phyloP scores from a whole-genome alignment of 768 basidiomycete genomes.

The Cyclocybe aegerita region DNA sequence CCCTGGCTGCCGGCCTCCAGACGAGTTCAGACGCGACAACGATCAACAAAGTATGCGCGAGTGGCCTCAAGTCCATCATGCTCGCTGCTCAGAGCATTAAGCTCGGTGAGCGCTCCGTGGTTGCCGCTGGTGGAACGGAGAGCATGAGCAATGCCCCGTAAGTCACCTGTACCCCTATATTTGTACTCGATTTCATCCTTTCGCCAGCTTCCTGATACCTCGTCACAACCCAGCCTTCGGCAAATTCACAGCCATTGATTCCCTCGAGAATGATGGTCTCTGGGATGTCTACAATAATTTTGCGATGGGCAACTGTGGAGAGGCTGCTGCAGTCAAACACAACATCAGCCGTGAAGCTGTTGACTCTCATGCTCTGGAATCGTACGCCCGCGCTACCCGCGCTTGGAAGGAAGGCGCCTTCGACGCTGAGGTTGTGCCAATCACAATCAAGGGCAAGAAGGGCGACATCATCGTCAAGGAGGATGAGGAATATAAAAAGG shows the following conservation, averaged over 20 bases:
- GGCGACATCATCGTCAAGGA: constrained; percentile 86
- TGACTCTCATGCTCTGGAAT: constrained; percentile 91
- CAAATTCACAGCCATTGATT: constrained; percentile 84
- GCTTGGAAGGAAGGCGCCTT: constrained; percentile 90
- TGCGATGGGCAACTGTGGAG: constrained; percentile 98
- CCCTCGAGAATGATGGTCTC: constrained; percentile 89
- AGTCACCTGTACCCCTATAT: constrained; percentile 32
- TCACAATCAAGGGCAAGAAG: constrained; percentile 92
- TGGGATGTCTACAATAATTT: constrained; percentile 98
- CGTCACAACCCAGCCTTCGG: constrained; percentile 85
- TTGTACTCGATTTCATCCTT: not conserved
- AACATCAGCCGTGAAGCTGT: constrained; percentile 83
- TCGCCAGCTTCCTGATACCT: constrained; percentile 71
- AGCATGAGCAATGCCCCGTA: constrained; percentile 99
- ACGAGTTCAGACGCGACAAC: constrained; percentile 93
- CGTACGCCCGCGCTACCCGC: constrained; percentile 89
- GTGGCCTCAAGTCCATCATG: constrained; percentile 94
- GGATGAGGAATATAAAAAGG: constrained; percentile 98
- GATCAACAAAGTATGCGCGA: constrained; percentile 99
- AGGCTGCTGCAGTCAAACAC: constrained; percentile 79
- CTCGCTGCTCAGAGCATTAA: constrained; percentile 90
- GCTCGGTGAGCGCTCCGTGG: constrained; percentile 80
- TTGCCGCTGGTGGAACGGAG: constrained; percentile 98
- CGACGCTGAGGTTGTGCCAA: constrained; percentile 83
- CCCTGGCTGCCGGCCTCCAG: constrained; percentile 84